Conservation (phyloP, 2,329 filamentous ascomycete genomes). For the Talaromyces sp. region DNA sequence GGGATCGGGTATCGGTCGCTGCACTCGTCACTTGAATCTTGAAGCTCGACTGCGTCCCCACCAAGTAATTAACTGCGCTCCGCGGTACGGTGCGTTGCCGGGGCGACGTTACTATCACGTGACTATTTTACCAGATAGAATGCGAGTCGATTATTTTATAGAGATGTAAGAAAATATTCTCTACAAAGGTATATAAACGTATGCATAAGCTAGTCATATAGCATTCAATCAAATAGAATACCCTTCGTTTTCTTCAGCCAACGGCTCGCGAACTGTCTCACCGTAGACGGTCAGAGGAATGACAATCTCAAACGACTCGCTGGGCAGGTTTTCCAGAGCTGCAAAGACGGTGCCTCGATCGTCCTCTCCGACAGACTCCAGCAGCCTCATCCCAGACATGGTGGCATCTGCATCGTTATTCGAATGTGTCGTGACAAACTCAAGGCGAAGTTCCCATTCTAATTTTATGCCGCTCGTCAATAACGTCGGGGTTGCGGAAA, state of each 20-base stretch:
- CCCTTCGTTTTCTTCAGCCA: conserved; percentile 35
- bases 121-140: not conserved
- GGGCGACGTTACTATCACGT: not conserved
- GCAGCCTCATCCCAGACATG: conserved; percentile 46
- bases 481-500: conserved; percentile 81
- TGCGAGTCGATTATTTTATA: not conserved
- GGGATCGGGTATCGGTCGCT: not conserved
- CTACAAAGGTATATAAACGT: not conserved
- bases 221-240: conserved; percentile 29
- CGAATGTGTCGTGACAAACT: conserved; percentile 76
- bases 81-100: not conserved
- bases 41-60: not conserved
- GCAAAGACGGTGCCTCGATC: conserved; percentile 73
- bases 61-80: not conserved
- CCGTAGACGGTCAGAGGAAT: conserved; percentile 79
- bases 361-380: conserved; percentile 74
- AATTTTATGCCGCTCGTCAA: conserved; percentile 82
- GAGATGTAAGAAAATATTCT: not conserved
- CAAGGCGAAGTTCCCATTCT: conserved; percentile 83
- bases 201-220: not conserved
- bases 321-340: conserved; percentile 69
- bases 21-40: not conserved
- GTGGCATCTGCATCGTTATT: conserved; percentile 31
- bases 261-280: conserved; percentile 43
- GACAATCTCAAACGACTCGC: conserved; percentile 85